These are phyloP conservation scores for Beauveria asiatica DNA, from an alignment of 2,329 filamentous ascomycete species.

Conservation along the genomic window DNA sequence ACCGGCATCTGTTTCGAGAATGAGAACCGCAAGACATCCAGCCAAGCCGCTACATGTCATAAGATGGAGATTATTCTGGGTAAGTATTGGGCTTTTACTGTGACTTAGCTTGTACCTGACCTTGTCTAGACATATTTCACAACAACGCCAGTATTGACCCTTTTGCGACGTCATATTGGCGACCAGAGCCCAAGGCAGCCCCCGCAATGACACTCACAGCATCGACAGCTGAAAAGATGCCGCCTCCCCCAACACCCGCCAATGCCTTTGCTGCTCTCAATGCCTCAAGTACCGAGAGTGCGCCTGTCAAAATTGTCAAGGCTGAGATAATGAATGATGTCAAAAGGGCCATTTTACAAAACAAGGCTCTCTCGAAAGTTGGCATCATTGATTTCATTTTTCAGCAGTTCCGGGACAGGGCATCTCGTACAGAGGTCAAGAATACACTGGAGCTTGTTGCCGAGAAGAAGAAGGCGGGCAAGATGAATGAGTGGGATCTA, in stretches of 20 bases:
- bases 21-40: constrained; percentile 35
- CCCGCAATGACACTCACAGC: constrained; percentile 13
- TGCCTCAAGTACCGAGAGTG: constrained; percentile 13
- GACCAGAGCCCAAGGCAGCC: constrained; percentile 29
- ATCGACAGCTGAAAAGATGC: constrained; percentile 18
- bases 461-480: constrained; percentile 30
- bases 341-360: constrained; percentile 32
- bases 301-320: constrained; percentile 26
- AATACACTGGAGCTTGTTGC: constrained; percentile 33
- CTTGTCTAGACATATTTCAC: constrained; percentile 21
- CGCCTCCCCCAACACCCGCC: constrained; percentile 24
- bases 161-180: constrained; percentile 78
- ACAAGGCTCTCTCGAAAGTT: constrained; percentile 31
- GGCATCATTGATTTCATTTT: constrained; percentile 34
- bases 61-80: constrained; percentile 68
- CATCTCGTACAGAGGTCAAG: constrained; percentile 32
- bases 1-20: constrained; percentile 83
- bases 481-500: constrained; percentile 30
- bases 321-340: constrained; percentile 32
- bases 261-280: constrained; percentile 31
- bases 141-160: constrained; percentile 63
- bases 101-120: background rate
- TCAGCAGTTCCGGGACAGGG: constrained; percentile 27
- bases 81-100: constrained; percentile 31
- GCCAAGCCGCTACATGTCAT: constrained; percentile 47